Evolutionary conservation across 768 basidiomycete species (phyloP).

Genomic region (Lentinula boryana): DNA sequence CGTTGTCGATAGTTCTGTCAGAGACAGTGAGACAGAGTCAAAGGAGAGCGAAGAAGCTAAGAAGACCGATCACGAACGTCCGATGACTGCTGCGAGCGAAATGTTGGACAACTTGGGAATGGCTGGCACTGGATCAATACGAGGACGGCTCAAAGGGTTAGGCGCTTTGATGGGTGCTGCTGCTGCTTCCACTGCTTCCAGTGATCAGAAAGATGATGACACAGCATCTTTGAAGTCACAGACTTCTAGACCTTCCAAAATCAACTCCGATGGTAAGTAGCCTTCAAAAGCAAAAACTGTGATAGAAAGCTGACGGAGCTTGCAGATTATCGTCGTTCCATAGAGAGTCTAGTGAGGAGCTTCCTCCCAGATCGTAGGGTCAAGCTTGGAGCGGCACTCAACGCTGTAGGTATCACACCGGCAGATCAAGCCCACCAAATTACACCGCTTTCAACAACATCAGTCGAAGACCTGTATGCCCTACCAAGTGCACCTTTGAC

Average conservation of each 20-base stretch:
- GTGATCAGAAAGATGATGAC: conserved; percentile 56
- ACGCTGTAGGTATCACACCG: conserved; percentile 61
- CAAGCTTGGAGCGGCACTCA: conserved; percentile 74
- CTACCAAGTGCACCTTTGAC: conserved; percentile 73
- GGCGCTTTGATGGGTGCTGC: conserved; percentile 40
- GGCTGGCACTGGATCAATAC: conserved; percentile 34
- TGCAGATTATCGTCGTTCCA: conserved; percentile 60
- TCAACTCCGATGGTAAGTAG: conserved; percentile 10
- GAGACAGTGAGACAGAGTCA: conserved; percentile 11
- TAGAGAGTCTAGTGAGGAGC: conserved; percentile 75
- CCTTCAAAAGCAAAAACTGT: neutral
- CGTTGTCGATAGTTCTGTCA: conserved; percentile 21
- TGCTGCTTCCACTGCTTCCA: conserved; percentile 12
- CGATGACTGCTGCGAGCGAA: conserved; percentile 22
- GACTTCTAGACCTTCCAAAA: conserved; percentile 22
- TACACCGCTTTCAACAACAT: conserved; percentile 64
- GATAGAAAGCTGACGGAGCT: neutral
- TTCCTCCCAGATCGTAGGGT: conserved; percentile 90
- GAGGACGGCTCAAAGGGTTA: conserved; percentile 48
- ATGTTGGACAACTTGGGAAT: conserved; percentile 25
- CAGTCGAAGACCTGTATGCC: conserved; percentile 69
- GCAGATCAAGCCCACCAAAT: conserved; percentile 61
- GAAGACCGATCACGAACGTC: conserved; percentile 14
- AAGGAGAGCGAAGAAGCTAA: conserved; percentile 16
- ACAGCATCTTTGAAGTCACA: conserved; percentile 37